Percentiles rank a stretch among this genome's conserved stretches.
phyloP scores from a whole-genome alignment of 176 grass and related monocot genomes.

The Hyparrhenia diplandra region DNA sequence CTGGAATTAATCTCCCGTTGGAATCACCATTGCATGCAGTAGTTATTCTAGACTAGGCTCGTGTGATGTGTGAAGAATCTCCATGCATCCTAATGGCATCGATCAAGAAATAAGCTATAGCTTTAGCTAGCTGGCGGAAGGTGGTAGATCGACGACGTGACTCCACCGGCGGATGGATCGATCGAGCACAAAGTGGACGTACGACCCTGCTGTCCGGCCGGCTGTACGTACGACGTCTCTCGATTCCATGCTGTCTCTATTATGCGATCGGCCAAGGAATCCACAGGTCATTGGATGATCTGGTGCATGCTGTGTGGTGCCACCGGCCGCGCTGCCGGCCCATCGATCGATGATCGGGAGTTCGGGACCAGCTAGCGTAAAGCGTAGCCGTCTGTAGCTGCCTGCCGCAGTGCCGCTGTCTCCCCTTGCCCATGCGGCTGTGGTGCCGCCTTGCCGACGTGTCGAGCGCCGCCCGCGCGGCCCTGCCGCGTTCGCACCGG shows the following conservation, averaged over 20 bases:
- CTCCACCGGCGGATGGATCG: background rate
- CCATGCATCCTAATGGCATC: no score
- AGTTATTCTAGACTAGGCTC: no score
- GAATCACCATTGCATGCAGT: no score
- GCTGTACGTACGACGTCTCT: background rate
- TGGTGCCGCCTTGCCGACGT: constrained; percentile 7
- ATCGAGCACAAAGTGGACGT: background rate
- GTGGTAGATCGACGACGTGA: background rate
- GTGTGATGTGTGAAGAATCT: background rate
- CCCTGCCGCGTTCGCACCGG: background rate
- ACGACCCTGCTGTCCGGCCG: background rate
- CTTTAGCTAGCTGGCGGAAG: background rate
- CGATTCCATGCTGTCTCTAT: background rate
- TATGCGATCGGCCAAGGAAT: background rate
- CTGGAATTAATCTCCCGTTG: no score
- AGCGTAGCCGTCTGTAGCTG: background rate
- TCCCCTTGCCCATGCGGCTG: background rate
- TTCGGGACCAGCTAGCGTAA: no score
- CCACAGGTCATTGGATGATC: background rate
- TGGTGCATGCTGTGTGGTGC: background rate
- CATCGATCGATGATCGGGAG: background rate
- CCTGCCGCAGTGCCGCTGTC: background rate
- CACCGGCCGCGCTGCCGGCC: background rate
- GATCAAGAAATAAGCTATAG: background rate
- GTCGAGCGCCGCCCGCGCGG: constrained; percentile 1